Conservation (phyloP, 1,284 basidiomycete species). For the Malassezia brasiliensis region DNA sequence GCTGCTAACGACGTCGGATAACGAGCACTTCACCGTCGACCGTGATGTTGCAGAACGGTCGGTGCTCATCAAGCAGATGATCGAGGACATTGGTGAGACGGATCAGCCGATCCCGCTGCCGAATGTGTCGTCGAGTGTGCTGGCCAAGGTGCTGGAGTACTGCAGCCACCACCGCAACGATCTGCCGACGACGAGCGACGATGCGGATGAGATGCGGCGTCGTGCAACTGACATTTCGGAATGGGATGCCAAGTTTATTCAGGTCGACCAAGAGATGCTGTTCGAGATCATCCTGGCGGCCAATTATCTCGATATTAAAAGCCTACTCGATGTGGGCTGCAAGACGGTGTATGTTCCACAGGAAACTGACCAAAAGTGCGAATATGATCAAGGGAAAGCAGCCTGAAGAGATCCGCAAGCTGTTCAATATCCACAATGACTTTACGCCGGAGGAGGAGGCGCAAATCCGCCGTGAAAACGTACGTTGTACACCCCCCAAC, state of each 20-base stretch:
- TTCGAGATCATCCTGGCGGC: conserved; percentile 99
- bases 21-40: conserved; percentile 86
- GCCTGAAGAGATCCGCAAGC: conserved; percentile 86
- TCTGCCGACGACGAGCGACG: conserved; percentile 69
- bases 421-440: conserved; percentile 70
- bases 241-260: conserved; percentile 97
- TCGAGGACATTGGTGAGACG: conserved; percentile 56
- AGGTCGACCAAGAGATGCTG: conserved; percentile 86
- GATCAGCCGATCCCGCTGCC: conserved; percentile 83
- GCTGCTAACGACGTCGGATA: conserved; percentile 63
- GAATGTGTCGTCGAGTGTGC: conserved; percentile 88
- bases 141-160: conserved; percentile 98
- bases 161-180: conserved; percentile 97
- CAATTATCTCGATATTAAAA: conserved; percentile 99
- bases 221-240: conserved; percentile 94
- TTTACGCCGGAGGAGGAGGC: conserved; percentile 99
- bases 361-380: conserved; percentile 51
- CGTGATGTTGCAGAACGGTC: conserved; percentile 89
- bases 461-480: conserved; percentile 99
- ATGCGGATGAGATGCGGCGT: conserved; percentile 83
- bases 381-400: conserved; percentile 99
- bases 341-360: conserved; percentile 65
- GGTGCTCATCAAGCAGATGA: conserved; percentile 98
- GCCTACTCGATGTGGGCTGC: conserved; percentile 94
- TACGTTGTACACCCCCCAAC: conserved; percentile 18